Base-by-base conservation (phyloP, 352 stramenopile species). In the Phytopythium oedochilum region DNA sequence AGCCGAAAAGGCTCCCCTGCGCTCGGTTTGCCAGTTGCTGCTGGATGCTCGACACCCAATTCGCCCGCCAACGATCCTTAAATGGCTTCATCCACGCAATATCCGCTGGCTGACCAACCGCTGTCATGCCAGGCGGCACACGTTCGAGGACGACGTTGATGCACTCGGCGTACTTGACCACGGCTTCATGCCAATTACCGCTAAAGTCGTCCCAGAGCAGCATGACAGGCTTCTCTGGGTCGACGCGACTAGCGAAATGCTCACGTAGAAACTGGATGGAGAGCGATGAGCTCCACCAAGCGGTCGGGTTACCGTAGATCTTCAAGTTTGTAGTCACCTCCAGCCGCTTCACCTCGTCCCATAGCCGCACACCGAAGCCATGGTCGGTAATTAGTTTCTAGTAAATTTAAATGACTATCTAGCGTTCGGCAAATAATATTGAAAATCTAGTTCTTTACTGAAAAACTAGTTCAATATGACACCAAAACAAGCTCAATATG, bases 361-460 rank as follows among this genome's bases (percentile, higher is more conserved):
- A 72, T 14, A 73, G 45, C 9, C 31, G 18, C 1, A 61, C 31
- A 14, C 62, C 71, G 44, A 77, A 81, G 20, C 62, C 64, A 18
- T 75, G 20, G 11, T n/a, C n/a, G n/a, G n/a, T n/a, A n/a, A n/a
- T n/a, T n/a, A n/a, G n/a, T n/a, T n/a, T n/a, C n/a, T n/a, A n/a
- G n/a, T n/a, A n/a, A n/a, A n/a, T n/a, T n/a, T n/a, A n/a, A n/a
- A n/a, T n/a, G n/a, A n/a, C n/a, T n/a, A n/a, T n/a, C n/a, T n/a
- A n/a, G n/a, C n/a, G n/a, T n/a, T n/a, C n/a, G n/a, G n/a, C n/a
- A n/a, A n/a, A n/a, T n/a, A n/a, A n/a, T n/a, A n/a, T n/a, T n/a
- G n/a, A n/a, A n/a, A n/a, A n/a, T n/a, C n/a, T n/a, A n/a, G n/a
- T n/a, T n/a, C n/a, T n/a, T n/a, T n/a, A n/a, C n/a, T n/a, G n/a